phyloP scores from a whole-genome alignment of 164 flowering plant species.

The Saururus chinensis region DNA sequence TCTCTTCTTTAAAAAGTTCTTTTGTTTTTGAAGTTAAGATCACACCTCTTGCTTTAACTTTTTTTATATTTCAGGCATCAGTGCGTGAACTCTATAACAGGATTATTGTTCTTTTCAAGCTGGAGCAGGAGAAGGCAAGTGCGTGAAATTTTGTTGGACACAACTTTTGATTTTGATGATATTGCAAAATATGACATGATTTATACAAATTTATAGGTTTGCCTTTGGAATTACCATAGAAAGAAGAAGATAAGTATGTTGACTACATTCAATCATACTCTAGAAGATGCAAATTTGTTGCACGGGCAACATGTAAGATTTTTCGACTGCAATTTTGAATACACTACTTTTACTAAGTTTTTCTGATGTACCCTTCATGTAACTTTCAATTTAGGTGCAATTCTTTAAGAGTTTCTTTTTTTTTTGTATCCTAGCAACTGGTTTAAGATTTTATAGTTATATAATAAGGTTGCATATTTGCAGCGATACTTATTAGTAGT shows the following conservation, averaged over 20 bases:
- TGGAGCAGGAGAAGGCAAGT: slow-evolving; percentile 50
- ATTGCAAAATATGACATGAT: not conserved
- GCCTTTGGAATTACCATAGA: slow-evolving; percentile 75
- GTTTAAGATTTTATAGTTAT: too few relatives aligned
- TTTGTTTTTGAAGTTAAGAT: not conserved
- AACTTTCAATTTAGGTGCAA: too few relatives aligned
- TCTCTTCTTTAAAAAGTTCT: not conserved
- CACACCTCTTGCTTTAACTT: not conserved
- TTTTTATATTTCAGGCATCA: slow-evolving; percentile 43
- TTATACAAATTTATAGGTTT: slow-evolving; percentile 27
- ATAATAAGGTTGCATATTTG: too few relatives aligned
- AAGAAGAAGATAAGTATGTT: slow-evolving; percentile 30
- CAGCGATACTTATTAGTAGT: too few relatives aligned
- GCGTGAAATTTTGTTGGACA: not conserved
- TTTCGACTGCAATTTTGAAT: not conserved
- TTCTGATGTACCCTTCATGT: too few relatives aligned
- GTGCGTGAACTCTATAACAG: slow-evolving; percentile 47
- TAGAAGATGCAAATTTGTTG: slow-evolving; percentile 64
- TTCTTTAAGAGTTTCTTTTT: too few relatives aligned
- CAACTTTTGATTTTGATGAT: not conserved
- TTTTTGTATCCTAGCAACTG: too few relatives aligned
- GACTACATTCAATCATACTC: slow-evolving; percentile 26
- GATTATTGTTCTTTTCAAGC: slow-evolving; percentile 38
- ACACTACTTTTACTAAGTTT: not conserved
- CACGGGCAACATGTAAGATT: slow-evolving; percentile 86